Evolutionary conservation across 306 rosid species (phyloP).

Genomic region (Hippophae rhamnoides): DNA sequence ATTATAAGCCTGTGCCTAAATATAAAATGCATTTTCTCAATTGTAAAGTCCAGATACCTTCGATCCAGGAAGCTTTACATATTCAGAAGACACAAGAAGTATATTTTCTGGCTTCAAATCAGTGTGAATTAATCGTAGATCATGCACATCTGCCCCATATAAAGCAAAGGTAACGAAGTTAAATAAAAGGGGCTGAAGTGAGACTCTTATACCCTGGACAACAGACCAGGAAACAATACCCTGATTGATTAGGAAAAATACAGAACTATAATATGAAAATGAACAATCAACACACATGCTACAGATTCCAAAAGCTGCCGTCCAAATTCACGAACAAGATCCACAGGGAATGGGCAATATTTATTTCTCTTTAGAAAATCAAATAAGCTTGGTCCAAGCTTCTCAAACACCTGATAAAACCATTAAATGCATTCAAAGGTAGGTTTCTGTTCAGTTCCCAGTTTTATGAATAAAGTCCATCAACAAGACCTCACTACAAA

Average conservation of each 20-base stretch:
- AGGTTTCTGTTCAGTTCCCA: too few species aligned
- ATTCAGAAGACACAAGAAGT: slow-evolving; percentile 55
- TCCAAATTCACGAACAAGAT: slow-evolving; percentile 95
- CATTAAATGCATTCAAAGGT: slow-evolving; percentile 34
- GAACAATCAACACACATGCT: slow-evolving; percentile 61
- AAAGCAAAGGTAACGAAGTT: neutral
- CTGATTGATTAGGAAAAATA: neutral
- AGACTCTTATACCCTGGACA: neutral
- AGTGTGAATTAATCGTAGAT: slow-evolving; percentile 64
- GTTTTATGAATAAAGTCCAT: neutral
- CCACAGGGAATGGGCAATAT: slow-evolving; percentile 87
- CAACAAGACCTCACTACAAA: slow-evolving; percentile 26
- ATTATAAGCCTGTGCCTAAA: too few species aligned
- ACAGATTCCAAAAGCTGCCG: slow-evolving; percentile 93
- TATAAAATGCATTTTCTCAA: neutral
- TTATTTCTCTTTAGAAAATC: slow-evolving; percentile 92
- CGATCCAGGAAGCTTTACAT: slow-evolving; percentile 58
- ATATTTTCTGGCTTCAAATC: slow-evolving; percentile 86
- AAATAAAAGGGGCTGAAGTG: neutral
- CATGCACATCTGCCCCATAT: slow-evolving; percentile 68
- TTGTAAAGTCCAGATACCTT: slow-evolving; percentile 16
- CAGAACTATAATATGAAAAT: slow-evolving; percentile 4
- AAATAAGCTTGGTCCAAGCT: slow-evolving; percentile 94
- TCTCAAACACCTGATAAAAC: slow-evolving; percentile 91
- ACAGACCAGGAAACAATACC: too few species aligned